Conservation (phyloP, 345 rosid genomes). For the Aurinia saxatilis region DNA sequence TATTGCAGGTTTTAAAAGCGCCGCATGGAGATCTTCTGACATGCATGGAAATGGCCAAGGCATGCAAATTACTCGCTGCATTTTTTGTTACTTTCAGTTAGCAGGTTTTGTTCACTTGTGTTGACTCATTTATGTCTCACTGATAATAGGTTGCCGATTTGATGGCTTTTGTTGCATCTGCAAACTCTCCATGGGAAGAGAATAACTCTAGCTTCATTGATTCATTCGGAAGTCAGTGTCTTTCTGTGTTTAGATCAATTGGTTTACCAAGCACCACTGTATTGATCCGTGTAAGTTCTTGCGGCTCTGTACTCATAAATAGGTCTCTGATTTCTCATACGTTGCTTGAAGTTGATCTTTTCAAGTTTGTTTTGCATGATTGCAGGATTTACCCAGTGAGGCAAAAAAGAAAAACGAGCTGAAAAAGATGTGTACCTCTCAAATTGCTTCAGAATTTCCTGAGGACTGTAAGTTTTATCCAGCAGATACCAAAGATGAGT, state of each 20-base stretch:
- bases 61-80: slow-evolving; percentile 2
- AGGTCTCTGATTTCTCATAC: neutral
- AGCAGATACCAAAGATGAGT: slow-evolving; percentile 84
- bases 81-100: slow-evolving; percentile 1
- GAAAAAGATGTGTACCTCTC: slow-evolving; percentile 61
- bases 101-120: neutral
- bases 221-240: slow-evolving; percentile 78
- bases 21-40: slow-evolving; percentile 76
- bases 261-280: slow-evolving; percentile 90
- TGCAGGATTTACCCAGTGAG: slow-evolving; percentile 69
- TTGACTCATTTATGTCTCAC: neutral
- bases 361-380: slow-evolving; percentile 10
- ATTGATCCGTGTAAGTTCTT: slow-evolving; percentile 70
- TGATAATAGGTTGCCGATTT: slow-evolving; percentile 80
- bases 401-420: slow-evolving; percentile 53
- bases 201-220: slow-evolving; percentile 45
- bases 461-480: slow-evolving; percentile 81
- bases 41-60: slow-evolving; percentile 98
- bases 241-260: slow-evolving; percentile 74
- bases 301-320: neutral
- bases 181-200: slow-evolving; percentile 48
- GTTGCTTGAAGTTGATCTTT: slow-evolving; percentile 4
- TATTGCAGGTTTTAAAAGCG: slow-evolving; percentile 59
- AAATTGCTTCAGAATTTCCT: slow-evolving; percentile 71
- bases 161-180: slow-evolving; percentile 89